Evolutionary conservation across 2,329 filamentous ascomycete species (phyloP), one percentile per base, ranked within the genome.

Genomic region (Penicillium polonicum): DNA sequence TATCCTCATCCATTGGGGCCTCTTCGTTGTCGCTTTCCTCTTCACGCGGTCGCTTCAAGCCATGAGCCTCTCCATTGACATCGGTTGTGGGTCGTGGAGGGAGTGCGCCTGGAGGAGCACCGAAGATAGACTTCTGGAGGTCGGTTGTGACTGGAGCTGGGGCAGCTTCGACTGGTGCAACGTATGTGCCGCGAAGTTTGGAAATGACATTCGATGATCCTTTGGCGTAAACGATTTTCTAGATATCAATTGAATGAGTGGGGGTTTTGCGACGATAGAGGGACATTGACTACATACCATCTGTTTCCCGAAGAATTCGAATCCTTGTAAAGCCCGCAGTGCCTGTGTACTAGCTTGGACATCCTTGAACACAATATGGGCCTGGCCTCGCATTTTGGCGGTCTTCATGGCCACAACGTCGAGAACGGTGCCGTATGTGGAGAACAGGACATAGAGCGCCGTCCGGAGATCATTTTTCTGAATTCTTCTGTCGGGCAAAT

Each of bases 161-260:
- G 49, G 13, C 76, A 76, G 39, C n/a, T 13, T 72, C 59, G 41
- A 80, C 78, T 15, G 90, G 86, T 65, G 90, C 83, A 70, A 88
- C 87, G 78, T 92, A 96, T 15, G 91, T 93, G 61, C 94, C 94
- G 65, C 96, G 92, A 52, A 99, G 86, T 75, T 96, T 96, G 35
- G 91, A 86, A 61, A 99, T 86, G 25, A 89, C 88, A 73, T 96
- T 83, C 4, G 92, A 97, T 72, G 93, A 93, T 57, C 88, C 87
- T 75, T 92, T 96, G 57, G 90, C 92, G 74, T 97, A 99, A 64
- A 88, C 82, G 66, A 99, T 92, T 85, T 87, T 90, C 93, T 97
- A 66, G 23, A 55, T 21, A 25, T 27, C 42, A 19, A 29, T 33
- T 49, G 35, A 48, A 36, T 57, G 43, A 55, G 44, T 21, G 23